These are phyloP conservation scores for Acephala macrosclerotiorum DNA, from an alignment of 2,329 filamentous ascomycete species.

Conservation along the genomic window DNA sequence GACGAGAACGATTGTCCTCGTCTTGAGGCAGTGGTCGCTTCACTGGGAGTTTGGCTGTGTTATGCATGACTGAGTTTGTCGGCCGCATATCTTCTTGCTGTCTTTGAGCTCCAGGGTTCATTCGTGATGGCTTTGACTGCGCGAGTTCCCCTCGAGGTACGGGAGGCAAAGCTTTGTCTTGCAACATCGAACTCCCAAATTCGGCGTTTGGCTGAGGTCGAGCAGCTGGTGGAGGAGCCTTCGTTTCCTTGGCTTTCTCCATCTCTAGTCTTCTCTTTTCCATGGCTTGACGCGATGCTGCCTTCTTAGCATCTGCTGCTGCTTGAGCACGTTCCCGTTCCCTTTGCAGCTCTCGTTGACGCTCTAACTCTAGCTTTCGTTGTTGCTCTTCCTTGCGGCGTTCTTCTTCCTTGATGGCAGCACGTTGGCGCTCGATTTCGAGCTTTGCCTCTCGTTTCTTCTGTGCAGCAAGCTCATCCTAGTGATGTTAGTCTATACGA, in stretches of 20 bases:
- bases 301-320: constrained; percentile 70
- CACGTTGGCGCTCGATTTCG: constrained; percentile 80
- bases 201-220: constrained; percentile 54
- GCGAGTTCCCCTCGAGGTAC: constrained; percentile 37
- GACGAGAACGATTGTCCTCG: constrained; percentile 53
- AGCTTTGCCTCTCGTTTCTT: constrained; percentile 83
- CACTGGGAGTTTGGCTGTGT: constrained; percentile 73
- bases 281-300: constrained; percentile 64
- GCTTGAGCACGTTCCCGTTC: constrained; percentile 46
- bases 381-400: constrained; percentile 66
- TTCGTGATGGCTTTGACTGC: constrained; percentile 53
- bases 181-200: constrained; percentile 27
- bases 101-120: constrained; percentile 61
- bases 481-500: constrained; percentile 3
- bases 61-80: constrained; percentile 64
- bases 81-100: constrained; percentile 67
- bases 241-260: constrained; percentile 70
- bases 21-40: constrained; percentile 79
- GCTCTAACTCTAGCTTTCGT: constrained; percentile 66
- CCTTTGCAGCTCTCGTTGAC: constrained; percentile 51
- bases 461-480: constrained; percentile 81
- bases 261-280: constrained; percentile 59
- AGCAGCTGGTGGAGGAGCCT: constrained; percentile 66
- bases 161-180: constrained; percentile 43
- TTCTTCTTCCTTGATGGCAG: constrained; percentile 71